Evolutionary conservation across 192 early-diverging fungal genomes (phyloP).

Genomic region (Podila epicladia): DNA sequence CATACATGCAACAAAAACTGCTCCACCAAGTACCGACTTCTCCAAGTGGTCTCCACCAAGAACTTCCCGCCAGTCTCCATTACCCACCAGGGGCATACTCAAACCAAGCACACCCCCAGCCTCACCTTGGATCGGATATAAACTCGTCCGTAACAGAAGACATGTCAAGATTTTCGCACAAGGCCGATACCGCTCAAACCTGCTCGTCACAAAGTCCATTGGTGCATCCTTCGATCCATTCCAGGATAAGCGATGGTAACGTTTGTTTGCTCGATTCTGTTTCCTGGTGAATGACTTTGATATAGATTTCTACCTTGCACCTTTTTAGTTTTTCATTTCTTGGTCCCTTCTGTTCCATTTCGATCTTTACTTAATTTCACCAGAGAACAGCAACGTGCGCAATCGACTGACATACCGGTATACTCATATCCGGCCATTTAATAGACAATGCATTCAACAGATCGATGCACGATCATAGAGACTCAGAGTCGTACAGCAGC

Average conservation of each 20-base stretch:
- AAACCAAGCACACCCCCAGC: neutral
- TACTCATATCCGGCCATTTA: neutral
- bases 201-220: conserved; percentile 19
- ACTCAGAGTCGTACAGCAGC: conserved; percentile 37
- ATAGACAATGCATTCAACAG: neutral
- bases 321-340: neutral
- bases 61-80: neutral
- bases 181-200: conserved; percentile 9
- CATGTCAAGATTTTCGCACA: neutral
- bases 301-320: neutral
- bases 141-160: neutral
- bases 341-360: neutral
- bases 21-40: neutral
- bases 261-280: neutral
- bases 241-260: conserved; percentile 27
- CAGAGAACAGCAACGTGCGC: neutral
- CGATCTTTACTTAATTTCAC: no score
- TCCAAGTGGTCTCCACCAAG: neutral
- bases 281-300: neutral
- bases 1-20: neutral
- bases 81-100: neutral
- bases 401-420: neutral
- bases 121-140: no score
- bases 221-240: conserved; percentile 5
- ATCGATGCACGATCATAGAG: neutral